These are phyloP conservation scores for Cocos nucifera DNA, from an alignment of 176 grass and related monocot genomes.

Conservation along the genomic window DNA sequence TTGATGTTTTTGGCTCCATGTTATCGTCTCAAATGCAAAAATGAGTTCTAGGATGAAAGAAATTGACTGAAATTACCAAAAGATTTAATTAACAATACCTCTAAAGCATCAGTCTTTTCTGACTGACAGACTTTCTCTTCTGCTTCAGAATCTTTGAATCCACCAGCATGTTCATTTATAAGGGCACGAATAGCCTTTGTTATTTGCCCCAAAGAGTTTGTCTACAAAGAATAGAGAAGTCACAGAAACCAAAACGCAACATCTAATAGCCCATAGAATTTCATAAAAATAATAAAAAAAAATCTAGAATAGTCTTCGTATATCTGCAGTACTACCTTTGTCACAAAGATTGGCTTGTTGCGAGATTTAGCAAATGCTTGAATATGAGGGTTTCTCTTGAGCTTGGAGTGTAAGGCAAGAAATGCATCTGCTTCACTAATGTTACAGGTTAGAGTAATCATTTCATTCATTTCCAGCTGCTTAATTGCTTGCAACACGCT, in stretches of 20 bases:
- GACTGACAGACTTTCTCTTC: conserved; percentile 31
- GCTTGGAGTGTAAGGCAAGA: conserved; percentile 61
- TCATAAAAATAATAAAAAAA: neutral
- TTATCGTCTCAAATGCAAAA: too few species aligned
- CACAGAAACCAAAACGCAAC: neutral
- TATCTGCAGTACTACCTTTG: conserved; percentile 42
- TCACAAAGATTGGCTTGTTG: conserved; percentile 63
- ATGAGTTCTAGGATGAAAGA: too few species aligned
- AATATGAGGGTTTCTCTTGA: conserved; percentile 86
- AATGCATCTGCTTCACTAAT: conserved; percentile 71
- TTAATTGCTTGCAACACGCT: conserved; percentile 62
- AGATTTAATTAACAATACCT: conserved; percentile 31
- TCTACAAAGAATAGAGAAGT: conserved; percentile 20
- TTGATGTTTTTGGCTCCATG: too few species aligned
- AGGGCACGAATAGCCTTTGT: conserved; percentile 58
- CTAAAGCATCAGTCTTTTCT: conserved; percentile 70
- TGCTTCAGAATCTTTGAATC: conserved; percentile 22
- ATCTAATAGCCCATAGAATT: neutral
- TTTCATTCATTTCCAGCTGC: conserved; percentile 53
- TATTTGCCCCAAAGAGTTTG: conserved; percentile 60
- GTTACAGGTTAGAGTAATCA: conserved; percentile 51
- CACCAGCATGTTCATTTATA: conserved; percentile 34
- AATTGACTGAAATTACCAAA: too few species aligned
- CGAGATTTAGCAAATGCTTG: conserved; percentile 49
- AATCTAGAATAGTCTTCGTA: neutral